Evolutionary conservation across 2,329 filamentous ascomycete genomes (phyloP).

Genomic region (Fusarium graminum): DNA sequence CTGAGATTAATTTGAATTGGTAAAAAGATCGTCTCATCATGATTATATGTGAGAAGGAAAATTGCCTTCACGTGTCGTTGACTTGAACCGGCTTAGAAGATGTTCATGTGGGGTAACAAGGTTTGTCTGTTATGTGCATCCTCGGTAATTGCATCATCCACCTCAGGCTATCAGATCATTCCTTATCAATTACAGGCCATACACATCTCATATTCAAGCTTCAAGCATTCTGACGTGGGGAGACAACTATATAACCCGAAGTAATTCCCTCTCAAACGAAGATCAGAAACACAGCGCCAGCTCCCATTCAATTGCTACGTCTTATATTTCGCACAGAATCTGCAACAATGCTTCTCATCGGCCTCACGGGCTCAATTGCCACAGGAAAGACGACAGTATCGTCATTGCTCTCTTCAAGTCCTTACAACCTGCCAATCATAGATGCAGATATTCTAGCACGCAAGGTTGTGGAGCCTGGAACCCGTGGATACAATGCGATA

Average conservation of each 20-base stretch:
- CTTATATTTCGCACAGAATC: neutral
- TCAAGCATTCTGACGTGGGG: neutral
- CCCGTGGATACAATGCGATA: constrained; percentile 84
- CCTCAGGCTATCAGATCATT: constrained; percentile 35
- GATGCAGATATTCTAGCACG: constrained; percentile 94
- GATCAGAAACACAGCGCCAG: neutral
- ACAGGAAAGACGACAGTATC: constrained; percentile 99
- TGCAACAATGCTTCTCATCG: constrained; percentile 85
- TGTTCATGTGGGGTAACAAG: constrained; percentile 12
- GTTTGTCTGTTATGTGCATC: constrained; percentile 16
- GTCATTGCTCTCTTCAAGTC: constrained; percentile 79
- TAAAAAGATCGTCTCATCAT: neutral
- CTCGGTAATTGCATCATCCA: constrained; percentile 46
- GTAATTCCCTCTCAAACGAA: neutral
- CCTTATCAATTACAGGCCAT: constrained; percentile 7
- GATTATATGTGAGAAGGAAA: neutral
- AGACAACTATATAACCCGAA: neutral
- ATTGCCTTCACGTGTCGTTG: constrained; percentile 28
- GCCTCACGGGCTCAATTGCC: constrained; percentile 95
- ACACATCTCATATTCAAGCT: neutral
- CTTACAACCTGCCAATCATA: constrained; percentile 89
- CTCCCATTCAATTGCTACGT: neutral
- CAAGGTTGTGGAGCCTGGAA: constrained; percentile 94
- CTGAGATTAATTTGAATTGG: constrained; percentile 10
- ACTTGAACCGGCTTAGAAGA: constrained; percentile 19